Conservation (phyloP, 2,329 filamentous ascomycete species). For the Penicillium decumbens region DNA sequence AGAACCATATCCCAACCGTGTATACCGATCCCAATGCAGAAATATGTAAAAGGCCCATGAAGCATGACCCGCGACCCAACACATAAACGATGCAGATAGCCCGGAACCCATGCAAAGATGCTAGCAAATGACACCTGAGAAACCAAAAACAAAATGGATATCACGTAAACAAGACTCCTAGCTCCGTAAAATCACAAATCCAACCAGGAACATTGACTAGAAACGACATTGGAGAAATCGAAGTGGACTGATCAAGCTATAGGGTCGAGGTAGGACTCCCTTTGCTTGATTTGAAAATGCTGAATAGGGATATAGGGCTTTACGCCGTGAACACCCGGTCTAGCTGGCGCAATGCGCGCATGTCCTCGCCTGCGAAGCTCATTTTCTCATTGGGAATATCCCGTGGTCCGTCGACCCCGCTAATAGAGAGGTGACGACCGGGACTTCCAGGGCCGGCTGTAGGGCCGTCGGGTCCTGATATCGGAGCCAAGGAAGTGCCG, state of each 20-base stretch:
- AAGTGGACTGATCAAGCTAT: background rate
- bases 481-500: conserved; percentile 28
- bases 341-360: conserved; percentile 60
- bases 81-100: conserved; percentile 16
- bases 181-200: conserved; percentile 4
- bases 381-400: conserved; percentile 56
- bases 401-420: conserved; percentile 41
- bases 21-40: conserved; percentile 26
- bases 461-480: conserved; percentile 24
- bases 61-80: conserved; percentile 8
- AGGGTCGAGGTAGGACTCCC: background rate
- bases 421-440: conserved; percentile 2
- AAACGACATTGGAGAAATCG: conserved; percentile 1
- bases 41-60: conserved; percentile 13
- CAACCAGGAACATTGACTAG: background rate
- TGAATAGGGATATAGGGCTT: background rate
- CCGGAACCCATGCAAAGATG: conserved; percentile 21
- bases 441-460: conserved; percentile 19
- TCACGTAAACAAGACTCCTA: conserved; percentile 14
- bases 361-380: conserved; percentile 58
- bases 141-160: conserved; percentile 16
- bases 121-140: conserved; percentile 12
- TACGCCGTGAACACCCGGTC: conserved; percentile 51
- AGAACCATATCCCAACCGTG: conserved; percentile 17
- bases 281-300: background rate